These are phyloP conservation scores for Daedaleopsis nitida DNA, from an alignment of 768 basidiomycete genomes.

Conservation along the genomic window DNA sequence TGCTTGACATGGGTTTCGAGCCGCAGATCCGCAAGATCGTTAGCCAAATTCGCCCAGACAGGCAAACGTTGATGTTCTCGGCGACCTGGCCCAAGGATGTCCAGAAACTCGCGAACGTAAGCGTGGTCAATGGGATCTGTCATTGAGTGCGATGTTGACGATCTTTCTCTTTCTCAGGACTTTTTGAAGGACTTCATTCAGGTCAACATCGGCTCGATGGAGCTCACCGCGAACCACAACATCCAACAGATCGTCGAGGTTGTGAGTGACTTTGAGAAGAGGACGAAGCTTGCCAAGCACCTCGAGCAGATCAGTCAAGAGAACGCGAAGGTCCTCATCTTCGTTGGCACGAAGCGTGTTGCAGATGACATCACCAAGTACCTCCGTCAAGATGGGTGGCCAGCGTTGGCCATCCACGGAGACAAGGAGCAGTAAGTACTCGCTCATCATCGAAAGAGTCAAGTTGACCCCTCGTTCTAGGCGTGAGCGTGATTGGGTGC, in stretches of 20 bases:
- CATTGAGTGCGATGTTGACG: background rate
- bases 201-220: constrained; percentile 98
- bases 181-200: constrained; percentile 97
- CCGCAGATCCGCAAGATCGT: constrained; percentile 99
- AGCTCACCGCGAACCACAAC: constrained; percentile 97
- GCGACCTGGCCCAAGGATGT: constrained; percentile 99
- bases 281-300: constrained; percentile 93
- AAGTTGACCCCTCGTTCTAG: constrained; percentile 39
- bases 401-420: constrained; percentile 98
- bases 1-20: constrained; percentile 99
- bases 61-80: constrained; percentile 99
- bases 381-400: constrained; percentile 97
- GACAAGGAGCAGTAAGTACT: constrained; percentile 93
- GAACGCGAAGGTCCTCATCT: constrained; percentile 98
- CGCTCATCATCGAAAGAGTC: background rate
- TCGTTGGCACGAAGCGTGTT: constrained; percentile 95
- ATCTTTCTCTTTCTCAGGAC: constrained; percentile 55
- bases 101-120: constrained; percentile 90
- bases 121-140: constrained; percentile 13
- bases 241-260: constrained; percentile 96
- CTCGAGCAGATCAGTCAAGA: constrained; percentile 95
- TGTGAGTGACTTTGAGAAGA: constrained; percentile 97
- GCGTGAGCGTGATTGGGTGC: constrained; percentile 98
- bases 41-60: constrained; percentile 94
- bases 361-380: constrained; percentile 99